Evolutionary conservation across 768 basidiomycete genomes (phyloP), one percentile per base, ranked within the genome.

Genomic region (Filobasidium floriforme): DNA sequence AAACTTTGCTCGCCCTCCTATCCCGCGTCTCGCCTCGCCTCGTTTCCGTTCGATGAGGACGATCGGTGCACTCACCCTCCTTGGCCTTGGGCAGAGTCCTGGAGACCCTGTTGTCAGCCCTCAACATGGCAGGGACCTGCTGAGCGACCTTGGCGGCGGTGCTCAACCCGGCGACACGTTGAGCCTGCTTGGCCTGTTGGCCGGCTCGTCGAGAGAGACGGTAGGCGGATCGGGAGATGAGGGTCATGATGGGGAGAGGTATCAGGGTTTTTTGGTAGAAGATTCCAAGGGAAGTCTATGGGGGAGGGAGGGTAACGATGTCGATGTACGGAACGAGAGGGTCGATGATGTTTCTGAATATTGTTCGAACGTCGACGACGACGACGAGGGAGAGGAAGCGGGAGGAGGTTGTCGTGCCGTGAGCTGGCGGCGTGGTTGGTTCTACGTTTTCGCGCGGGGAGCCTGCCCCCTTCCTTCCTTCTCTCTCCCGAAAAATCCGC

Each of bases 141-240:
- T 66, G 65, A 41, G 73, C 75, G 54, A 24, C 24, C 54, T 24
- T 65, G 61, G 77, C 73, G 29, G 77, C 74, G 69, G 68, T 78
- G 73, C 72, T 75, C 71, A 78, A 71, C 41, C 46, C 28, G 44
- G 77, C 77, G 43, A 73, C 75, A 46, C 64, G 18, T 32, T 71
- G 60, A 62, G 73, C 73, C 62, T 74, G 74, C 63, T 67, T 65
- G 62, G 75, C 70, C 64, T 65, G 59, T 12, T 57, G 18, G 61
- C 72, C 73, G 61, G 70, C 72, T 46, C 76, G 75, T 61, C 75
- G 70, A 26, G 77, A 74, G 66, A 78, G 73, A 71, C 77, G 75
- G 67, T 75, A 68, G 62, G 76, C 75, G 37, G 73, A 74, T 54
- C 77, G 73, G 44, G 77, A 75, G 73, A 78, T 75, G 63, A 78